Base-by-base conservation (phyloP, 1,284 basidiomycete genomes). In the Marasmius sp. region DNA sequence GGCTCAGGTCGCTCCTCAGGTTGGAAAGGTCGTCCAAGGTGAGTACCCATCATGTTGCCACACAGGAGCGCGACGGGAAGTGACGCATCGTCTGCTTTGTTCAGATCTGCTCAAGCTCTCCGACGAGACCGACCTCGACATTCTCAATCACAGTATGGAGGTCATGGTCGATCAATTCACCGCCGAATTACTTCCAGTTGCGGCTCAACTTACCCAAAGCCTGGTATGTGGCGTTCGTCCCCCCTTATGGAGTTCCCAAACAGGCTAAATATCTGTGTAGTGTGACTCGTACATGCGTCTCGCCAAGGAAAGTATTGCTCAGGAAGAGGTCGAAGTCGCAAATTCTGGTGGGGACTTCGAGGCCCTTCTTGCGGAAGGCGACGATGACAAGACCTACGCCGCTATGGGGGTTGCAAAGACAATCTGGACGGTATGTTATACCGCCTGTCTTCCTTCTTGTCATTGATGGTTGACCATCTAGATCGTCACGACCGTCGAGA, bases 1-100 rank as follows among this genome's bases (percentile, higher is more conserved):
- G 67, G 80, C 74, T 6, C 87, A 87, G 9, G 87, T 96, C 61
- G 84, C 88, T 7, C 89, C 92, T 16, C 88, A 91, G 70, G 90
- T 95, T 41, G 92, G 89, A 48, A 91, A 94, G 70, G 88, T 97
- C 68, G 89, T 97, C 67, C 93, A 95, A 77, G 89, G 91, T 89
- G 66, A 58, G 81, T 65, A n/a, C 11, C 57, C 36, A 60, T 51
- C 18, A n/a, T 50, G 12, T 58, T 36, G 16, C 27, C 27, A 27
- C 27, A 27, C 27, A 27, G 43, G 50, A 45, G 20, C n/a, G 38
- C 16, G 16, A 14, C 22, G 12, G 16, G 16, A 33, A 38, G 11
- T 38, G 51, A 34, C 33, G 8, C 27, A 14, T 6, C 11, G n/a
- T 34, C 12, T n/a, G 2, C 37, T 39, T 39, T 39, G 12, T 18